Base-by-base conservation (phyloP, 1,139 yeast genomes). In the Candida glucosophila region DNA sequence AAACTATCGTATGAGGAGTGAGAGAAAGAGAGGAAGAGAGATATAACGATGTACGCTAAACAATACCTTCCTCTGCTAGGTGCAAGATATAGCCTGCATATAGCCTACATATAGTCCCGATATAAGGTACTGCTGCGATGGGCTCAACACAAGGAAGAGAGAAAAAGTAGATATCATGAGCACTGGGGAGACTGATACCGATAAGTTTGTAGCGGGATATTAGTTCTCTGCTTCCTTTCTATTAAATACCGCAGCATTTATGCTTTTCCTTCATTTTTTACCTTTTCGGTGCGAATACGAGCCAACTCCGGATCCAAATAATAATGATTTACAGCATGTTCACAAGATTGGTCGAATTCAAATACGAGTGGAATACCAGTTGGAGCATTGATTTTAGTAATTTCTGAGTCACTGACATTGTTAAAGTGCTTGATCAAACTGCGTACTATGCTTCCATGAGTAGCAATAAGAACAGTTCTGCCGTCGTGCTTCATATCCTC, bases 361-460 rank as follows among this genome's bases (percentile, higher is more conserved):
- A 74, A 56, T 19, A 75, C 71, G 30, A 80, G 54, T 4, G 92
- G 92, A 7, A 80, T 73, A 1, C 86, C 90, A 23, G 82, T 80
- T 3, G 93, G 90, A 7, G 79, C 77, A 44, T 80, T 78, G 26
- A 80, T 66, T 25, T 67, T 59, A 31, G 75, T 68, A 26, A 80
- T 79, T 29, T 71, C 77, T n/a, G 64, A 63, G 40, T 77, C 82
- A 23, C 70, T 60, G 3, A 79, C 67, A 3, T 57, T 52, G 34
- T 69, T 69, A 21, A 80, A 42, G 27, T 73, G 56, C 41, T 78
- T 79, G 29, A 78, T 59, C 19, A 79, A 53, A 13, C 85, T 76
- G 35, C 93, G 58, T 3, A 78, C 82, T 4, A 81, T 70, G 25
- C 82, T 73, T 3, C 93, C 93, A 49, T 81, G 93, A 1, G 83